These are phyloP conservation scores for Boletus sp. DNA, from an alignment of 768 basidiomycete genomes.

Conservation along the genomic window DNA sequence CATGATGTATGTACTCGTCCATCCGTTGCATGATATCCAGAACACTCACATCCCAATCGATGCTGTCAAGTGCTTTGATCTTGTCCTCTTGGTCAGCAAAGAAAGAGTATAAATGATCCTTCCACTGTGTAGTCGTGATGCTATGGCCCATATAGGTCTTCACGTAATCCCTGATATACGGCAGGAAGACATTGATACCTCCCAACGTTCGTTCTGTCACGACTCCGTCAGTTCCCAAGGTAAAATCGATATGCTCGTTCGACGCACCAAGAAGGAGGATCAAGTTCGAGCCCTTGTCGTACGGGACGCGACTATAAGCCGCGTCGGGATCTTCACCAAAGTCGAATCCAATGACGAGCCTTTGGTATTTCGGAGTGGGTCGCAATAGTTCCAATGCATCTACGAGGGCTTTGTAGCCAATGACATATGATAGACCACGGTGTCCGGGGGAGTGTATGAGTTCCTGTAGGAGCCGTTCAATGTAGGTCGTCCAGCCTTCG, in stretches of 20 bases:
- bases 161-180: constrained; percentile 57
- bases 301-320: constrained; percentile 73
- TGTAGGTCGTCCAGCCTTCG: constrained; percentile 94
- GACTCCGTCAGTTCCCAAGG: neutral
- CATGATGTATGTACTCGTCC: neutral
- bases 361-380: constrained; percentile 66
- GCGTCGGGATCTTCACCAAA: constrained; percentile 76
- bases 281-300: constrained; percentile 90
- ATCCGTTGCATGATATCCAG: neutral
- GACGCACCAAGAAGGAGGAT: constrained; percentile 72
- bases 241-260: too few relatives aligned
- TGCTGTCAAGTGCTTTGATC: constrained; percentile 45
- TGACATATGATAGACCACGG: constrained; percentile 78
- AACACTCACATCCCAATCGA: constrained; percentile 55
- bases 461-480: constrained; percentile 78
- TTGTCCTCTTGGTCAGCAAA: constrained; percentile 44
- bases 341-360: constrained; percentile 74
- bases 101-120: constrained; percentile 53
- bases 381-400: constrained; percentile 66
- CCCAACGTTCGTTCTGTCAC: constrained; percentile 51
- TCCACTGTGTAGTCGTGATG: constrained; percentile 59
- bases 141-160: constrained; percentile 53
- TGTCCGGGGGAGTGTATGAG: constrained; percentile 68
- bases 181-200: constrained; percentile 54
- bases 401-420: constrained; percentile 69